phyloP scores from a whole-genome alignment of 164 flowering plant genomes.

The Echeveria elegans region DNA sequence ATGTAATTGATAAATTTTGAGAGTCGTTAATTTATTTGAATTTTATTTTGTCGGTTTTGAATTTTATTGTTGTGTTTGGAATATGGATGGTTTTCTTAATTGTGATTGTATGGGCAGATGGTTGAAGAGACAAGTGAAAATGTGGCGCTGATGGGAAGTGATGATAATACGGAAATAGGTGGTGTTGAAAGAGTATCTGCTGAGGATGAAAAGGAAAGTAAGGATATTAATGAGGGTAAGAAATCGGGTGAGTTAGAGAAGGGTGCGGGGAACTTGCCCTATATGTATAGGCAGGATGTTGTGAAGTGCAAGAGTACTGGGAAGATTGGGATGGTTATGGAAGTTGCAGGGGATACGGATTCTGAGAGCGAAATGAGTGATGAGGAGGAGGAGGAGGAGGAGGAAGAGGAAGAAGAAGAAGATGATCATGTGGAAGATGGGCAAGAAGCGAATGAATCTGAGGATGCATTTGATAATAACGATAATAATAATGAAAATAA shows the following conservation, averaged over 20 bases:
- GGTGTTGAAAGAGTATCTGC: not conserved
- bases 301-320: constrained; percentile 40
- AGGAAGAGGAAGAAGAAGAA: too few relatives aligned
- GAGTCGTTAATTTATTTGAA: not conserved
- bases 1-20: not conserved
- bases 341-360: constrained; percentile 58
- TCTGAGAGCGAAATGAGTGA: constrained; percentile 41
- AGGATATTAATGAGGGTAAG: not conserved
- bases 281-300: constrained; percentile 70
- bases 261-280: constrained; percentile 10
- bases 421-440: too few relatives aligned
- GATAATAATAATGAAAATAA: too few relatives aligned
- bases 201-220: not conserved
- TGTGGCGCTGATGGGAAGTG: not conserved
- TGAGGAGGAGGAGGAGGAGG: constrained; percentile 34
- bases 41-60: not conserved
- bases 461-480: constrained; percentile 34
- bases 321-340: constrained; percentile 43
- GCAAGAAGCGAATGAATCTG: constrained; percentile 33
- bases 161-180: not conserved
- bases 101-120: not conserved
- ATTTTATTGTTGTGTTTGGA: too few relatives aligned
- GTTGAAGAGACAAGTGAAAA: not conserved
- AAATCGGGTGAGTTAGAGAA: not conserved
- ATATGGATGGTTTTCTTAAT: not conserved